Percentiles rank a stretch among this genome's conserved stretches.
Conservation (phyloP, 441 rosid species). For the Syzygium syzygioides region DNA sequence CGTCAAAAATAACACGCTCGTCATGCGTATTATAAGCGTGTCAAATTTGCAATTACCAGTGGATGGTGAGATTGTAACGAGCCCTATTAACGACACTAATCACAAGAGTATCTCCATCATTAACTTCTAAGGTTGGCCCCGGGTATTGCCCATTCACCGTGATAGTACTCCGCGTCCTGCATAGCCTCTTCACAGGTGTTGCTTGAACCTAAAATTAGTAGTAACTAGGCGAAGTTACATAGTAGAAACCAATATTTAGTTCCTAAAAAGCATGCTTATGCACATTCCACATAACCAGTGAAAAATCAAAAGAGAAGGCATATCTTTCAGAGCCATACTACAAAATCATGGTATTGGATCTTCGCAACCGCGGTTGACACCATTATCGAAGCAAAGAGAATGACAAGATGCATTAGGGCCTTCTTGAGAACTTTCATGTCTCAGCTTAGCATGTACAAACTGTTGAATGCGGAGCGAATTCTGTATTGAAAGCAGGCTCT, state of each 20-base stretch:
- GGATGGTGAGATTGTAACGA: slow-evolving; percentile 12
- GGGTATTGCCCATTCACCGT: slow-evolving; percentile 13
- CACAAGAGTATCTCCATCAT: slow-evolving; percentile 7
- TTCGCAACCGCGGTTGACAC: slow-evolving; percentile 21
- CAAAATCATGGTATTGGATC: slow-evolving; percentile 51
- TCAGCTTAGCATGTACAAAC: not conserved
- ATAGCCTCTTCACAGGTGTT: slow-evolving; percentile 12
- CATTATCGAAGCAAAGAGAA: slow-evolving; percentile 33
- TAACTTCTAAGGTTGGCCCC: slow-evolving; percentile 11
- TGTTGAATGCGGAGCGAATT: not conserved
- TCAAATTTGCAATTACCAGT: slow-evolving; percentile 1
- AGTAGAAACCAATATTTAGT: not conserved
- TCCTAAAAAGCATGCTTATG: not conserved
- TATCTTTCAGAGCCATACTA: slow-evolving; percentile 30
- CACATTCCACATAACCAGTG: not conserved
- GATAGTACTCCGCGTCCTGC: not conserved
- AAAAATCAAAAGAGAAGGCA: not conserved
- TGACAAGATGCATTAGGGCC: slow-evolving; percentile 21
- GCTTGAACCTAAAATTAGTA: slow-evolving; percentile 6
- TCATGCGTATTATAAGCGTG: not conserved
- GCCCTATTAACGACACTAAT: slow-evolving; percentile 4
- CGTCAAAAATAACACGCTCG: not conserved
- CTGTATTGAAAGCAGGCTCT: not conserved
- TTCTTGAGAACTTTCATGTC: not conserved
- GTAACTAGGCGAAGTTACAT: not conserved